A percentile compares a stretch with the other conserved stretches of the same genome.
These are phyloP conservation scores for Penicillium taxi DNA, from an alignment of 495 filamentous ascomycete genomes.

Conservation along the genomic window DNA sequence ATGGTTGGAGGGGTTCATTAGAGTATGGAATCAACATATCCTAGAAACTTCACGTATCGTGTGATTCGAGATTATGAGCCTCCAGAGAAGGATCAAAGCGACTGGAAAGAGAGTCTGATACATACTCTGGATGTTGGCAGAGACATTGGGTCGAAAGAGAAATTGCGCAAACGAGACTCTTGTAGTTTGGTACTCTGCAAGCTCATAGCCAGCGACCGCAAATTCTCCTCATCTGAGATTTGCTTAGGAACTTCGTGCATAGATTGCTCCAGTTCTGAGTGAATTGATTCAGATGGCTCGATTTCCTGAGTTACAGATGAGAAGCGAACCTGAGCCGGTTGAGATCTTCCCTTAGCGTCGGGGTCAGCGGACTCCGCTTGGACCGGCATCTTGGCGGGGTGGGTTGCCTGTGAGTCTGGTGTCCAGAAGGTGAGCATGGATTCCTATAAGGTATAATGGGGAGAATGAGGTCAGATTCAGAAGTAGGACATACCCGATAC, in stretches of 20 bases:
- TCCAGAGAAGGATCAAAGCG: no score
- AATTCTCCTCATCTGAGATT: constrained; percentile 43
- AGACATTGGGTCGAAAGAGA: constrained; percentile 79
- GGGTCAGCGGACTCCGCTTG: constrained; percentile 23
- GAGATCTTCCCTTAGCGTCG: constrained; percentile 29
- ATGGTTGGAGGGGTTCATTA: no score
- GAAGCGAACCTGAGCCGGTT: constrained; percentile 61
- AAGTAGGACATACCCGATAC: constrained; percentile 31
- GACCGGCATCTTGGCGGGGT: constrained; percentile 21
- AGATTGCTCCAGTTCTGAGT: constrained; percentile 24
- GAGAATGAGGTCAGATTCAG: neutral
- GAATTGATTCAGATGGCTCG: constrained; percentile 33
- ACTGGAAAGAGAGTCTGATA: constrained; percentile 12
- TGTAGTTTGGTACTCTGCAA: constrained; percentile 69
- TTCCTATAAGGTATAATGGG: constrained; percentile 10
- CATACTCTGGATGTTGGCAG: constrained; percentile 79
- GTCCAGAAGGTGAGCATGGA: constrained; percentile 6
- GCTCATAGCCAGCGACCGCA: constrained; percentile 63
- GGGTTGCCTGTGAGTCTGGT: constrained; percentile 18
- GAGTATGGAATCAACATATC: no score
- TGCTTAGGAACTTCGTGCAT: constrained; percentile 27
- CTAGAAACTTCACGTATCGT: no score
- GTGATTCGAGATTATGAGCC: no score
- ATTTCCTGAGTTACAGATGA: constrained; percentile 75
- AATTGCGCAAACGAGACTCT: constrained; percentile 69